A percentile compares a stretch with the other conserved stretches of the same genome.
Conservation (phyloP, 805 yeast genomes). For the Nakazawaea ambrosiae region DNA sequence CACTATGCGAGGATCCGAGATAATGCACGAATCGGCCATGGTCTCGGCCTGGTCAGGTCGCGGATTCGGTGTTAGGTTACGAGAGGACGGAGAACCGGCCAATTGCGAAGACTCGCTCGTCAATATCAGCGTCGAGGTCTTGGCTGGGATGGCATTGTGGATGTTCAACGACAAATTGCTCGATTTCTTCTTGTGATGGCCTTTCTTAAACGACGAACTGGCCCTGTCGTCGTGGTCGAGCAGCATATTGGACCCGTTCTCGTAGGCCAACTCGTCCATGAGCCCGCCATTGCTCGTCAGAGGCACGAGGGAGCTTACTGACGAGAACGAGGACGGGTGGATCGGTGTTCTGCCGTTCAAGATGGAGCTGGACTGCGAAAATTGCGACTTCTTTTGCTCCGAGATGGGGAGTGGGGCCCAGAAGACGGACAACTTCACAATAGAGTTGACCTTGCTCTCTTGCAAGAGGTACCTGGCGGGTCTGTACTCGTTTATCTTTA, state of each 20-base stretch:
- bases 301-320: too few relatives aligned
- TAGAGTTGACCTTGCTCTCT: slow-evolving; percentile 77
- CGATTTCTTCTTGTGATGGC: too few relatives aligned
- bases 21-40: slow-evolving; percentile 7
- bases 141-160: neutral
- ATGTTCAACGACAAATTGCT: too few relatives aligned
- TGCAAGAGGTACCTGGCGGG: slow-evolving; percentile 63
- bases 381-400: neutral
- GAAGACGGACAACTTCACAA: slow-evolving; percentile 51
- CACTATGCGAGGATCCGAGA: neutral
- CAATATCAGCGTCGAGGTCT: neutral
- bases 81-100: neutral
- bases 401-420: slow-evolving; percentile 12
- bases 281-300: neutral
- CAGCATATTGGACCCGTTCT: too few relatives aligned
- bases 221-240: too few relatives aligned
- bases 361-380: neutral
- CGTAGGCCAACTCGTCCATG: neutral
- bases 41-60: neutral
- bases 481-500: slow-evolving; percentile 42
- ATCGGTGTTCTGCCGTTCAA: too few relatives aligned
- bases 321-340: too few relatives aligned
- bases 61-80: too few relatives aligned
- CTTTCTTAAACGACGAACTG: too few relatives aligned
- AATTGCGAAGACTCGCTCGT: neutral